Base-by-base conservation (phyloP, 306 rosid species). In the Lithocarpus polystachyus region DNA sequence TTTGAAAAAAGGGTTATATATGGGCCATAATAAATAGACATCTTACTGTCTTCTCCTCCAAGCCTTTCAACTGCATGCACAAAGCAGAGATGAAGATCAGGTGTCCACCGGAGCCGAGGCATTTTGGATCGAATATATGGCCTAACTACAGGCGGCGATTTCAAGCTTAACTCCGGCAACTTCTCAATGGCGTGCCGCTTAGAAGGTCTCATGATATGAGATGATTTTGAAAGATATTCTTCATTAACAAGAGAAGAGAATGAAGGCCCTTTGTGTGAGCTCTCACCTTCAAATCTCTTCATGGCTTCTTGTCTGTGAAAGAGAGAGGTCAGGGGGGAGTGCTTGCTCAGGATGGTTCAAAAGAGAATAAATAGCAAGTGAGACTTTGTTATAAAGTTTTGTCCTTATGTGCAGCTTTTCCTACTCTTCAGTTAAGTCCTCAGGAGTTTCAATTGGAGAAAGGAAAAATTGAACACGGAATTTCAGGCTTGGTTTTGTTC, bases 91-190 rank as follows among this genome's bases (percentile, higher is more conserved):
- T 94, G 99, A 69, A 94, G 99, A 75, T 87, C 92, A 20, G 89
- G 86, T 0, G 97, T 91, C 99, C 99, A 94, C 51, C 95, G 90
- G 79, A 94, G 90, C 54, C 97, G 89, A 40, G 99, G 95, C 88
- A 80, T 37, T 80, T 77, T 89, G 0, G 97, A 92, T 26, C 97
- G 92, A 73, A 81, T 81, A 56, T 92, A 92, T 33, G 95, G 86
- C 82, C 97, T 88, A 18, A 86, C 88, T 68, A 17, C 56, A 1
- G 90, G 77, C 0, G 86, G 37, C 0, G 86, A 35, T 77, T 61
- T 83, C 74, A 88, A 75, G 79, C 48, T 81, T 43, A 74, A 68
- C 65, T 85, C 88, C 28, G 76, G 76, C 71, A 43, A 53, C 10
- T 7, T 70, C 24, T 54, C 37, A 26, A 2, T 1, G 1, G 5